Conservation (phyloP, 306 rosid genomes). For the Cucumis melo region DNA sequence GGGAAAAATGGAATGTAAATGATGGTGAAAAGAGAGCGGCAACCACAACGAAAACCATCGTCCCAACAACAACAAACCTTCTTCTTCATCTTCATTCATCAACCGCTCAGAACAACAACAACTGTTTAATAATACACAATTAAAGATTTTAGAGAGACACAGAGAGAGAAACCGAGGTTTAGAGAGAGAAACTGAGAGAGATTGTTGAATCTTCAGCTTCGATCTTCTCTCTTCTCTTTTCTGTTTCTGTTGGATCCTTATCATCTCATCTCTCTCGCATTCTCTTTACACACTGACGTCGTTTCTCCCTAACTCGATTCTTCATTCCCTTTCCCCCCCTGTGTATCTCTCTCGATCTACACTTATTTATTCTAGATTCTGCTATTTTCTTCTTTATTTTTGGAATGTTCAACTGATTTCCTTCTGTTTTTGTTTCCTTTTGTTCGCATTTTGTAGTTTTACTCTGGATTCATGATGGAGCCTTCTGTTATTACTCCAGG, state of each 20-base stretch:
- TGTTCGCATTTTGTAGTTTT: background rate
- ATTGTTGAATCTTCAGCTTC: background rate
- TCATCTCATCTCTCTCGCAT: background rate
- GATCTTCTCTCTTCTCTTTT: background rate
- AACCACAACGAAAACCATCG: background rate
- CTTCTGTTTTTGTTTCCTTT: background rate
- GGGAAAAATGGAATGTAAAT: background rate
- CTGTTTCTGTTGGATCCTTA: background rate
- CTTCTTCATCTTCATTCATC: background rate
- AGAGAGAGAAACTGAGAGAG: background rate
- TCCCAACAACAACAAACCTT: background rate
- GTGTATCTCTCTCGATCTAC: conserved; percentile 1
- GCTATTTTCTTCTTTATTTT: background rate
- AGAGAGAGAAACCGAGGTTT: background rate
- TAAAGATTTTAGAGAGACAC: background rate
- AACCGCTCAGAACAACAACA: background rate
- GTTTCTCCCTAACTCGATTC: background rate
- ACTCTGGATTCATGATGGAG: background rate
- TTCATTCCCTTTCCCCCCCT: background rate
- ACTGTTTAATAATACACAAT: background rate
- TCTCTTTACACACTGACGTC: background rate
- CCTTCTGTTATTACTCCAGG: background rate
- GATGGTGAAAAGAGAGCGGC: background rate
- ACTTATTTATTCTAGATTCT: background rate
- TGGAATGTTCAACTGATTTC: background rate